Evolutionary conservation across 768 basidiomycete species (phyloP).

Genomic region (Russula vinacea): DNA sequence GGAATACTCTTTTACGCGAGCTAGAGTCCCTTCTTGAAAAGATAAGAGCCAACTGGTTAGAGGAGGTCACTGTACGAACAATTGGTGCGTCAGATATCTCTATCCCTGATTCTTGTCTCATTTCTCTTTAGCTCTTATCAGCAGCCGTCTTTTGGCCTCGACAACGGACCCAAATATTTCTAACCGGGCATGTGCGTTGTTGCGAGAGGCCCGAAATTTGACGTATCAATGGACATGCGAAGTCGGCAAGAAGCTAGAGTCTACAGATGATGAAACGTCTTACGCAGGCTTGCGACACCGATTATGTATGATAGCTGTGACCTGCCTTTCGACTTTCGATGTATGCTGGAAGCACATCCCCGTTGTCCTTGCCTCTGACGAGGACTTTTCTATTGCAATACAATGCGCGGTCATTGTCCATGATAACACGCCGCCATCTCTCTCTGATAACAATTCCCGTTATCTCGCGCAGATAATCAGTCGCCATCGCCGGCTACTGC

Average conservation of each 20-base stretch:
- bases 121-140: constrained; percentile 8
- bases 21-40: constrained; percentile 38
- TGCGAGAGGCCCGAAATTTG: constrained; percentile 15
- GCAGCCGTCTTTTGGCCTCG: constrained; percentile 12
- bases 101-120: not conserved
- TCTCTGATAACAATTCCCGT: not conserved
- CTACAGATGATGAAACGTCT: not conserved
- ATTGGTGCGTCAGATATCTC: constrained; percentile 5
- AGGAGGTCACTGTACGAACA: constrained; percentile 22
- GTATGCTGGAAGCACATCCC: constrained; percentile 7
- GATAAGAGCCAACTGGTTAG: constrained; percentile 44
- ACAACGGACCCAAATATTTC: constrained; percentile 6
- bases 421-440: constrained; percentile 13
- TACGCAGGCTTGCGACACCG: constrained; percentile 2
- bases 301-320: constrained; percentile 14
- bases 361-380: not conserved
- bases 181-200: not conserved
- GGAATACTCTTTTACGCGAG: constrained; percentile 39
- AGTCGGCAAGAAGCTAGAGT: constrained; percentile 4
- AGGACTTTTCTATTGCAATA: constrained; percentile 18
- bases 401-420: constrained; percentile 20
- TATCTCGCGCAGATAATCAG: constrained; percentile 8
- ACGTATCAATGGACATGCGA: constrained; percentile 15
- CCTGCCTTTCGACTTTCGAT: constrained; percentile 20
- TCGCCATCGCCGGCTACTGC: constrained; percentile 13